Evolutionary conservation across 73 alveolate genomes (phyloP), one percentile per base, ranked within the genome.

Genomic region (Tetrahymena malaccensis): DNA sequence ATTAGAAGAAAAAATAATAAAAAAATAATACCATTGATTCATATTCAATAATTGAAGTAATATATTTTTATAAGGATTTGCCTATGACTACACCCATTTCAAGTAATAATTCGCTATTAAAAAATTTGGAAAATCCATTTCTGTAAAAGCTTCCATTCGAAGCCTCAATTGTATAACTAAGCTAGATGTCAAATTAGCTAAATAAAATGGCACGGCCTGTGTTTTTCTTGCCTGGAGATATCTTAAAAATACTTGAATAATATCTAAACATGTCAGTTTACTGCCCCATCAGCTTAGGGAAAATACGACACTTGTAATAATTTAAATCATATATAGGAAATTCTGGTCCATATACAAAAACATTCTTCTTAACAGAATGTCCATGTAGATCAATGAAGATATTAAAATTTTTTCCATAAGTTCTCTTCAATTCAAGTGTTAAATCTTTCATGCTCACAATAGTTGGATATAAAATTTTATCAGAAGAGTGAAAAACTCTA

Each of bases 401-500:
- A 84, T 95, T 83, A 22, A 97, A 70, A 27, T 93, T 94, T 33
- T 93, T 93, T 55, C 94, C 95, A 50, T 25, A 95, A 12, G 84
- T 95, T 22, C 58, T 50, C 43, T 95, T 55, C 56, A 70, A 55
- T 7, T 85, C 96, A n/a, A 85, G 84, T 1, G 98, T 97, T 96
- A 98, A 94, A 93, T 95, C 94, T 83, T 98, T 98, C 70, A 98
- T 97, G 43, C 97, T 97, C 34, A 94, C 94, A 11, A 98, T 97
- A 85, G 98, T 97, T 10, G 99, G 99, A 94, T 97, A 99, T 89
- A 98, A 96, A 43, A 96, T 96, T 85, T 95, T 97, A 96, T 98
- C 98, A 9, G 99, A 98, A 19, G 94, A 95, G 83, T 97, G 98
- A 97, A 98, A 98, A 57, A 97, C 94, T 96, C 99, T 96, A 95